Base-by-base conservation (phyloP, 345 rosid genomes). In the Eucalyptus albens region DNA sequence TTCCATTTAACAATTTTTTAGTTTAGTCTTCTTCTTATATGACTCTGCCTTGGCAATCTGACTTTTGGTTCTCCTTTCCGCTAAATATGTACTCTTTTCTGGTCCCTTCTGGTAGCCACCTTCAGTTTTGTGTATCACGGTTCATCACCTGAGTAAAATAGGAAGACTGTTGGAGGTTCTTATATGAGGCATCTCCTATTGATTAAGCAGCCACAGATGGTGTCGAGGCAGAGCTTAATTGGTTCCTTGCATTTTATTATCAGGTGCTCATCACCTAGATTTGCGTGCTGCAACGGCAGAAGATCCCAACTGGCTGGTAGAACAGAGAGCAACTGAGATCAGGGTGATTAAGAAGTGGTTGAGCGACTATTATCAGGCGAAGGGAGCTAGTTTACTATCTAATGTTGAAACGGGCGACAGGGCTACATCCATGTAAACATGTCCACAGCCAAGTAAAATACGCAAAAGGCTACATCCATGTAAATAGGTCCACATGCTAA, bases 211-310 rank as follows among this genome's bases (percentile, higher is more conserved):
- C 45, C 27, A 6, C 45, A 11, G 45, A 72, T 72, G 83, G 22
- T 2, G 27, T 72, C 22, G 15, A 72, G 45, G 27, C 83, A 72
- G 83, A 72, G 83, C 19, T 72, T 72, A 72, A 72, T 72, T 72
- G 27, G 14, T 72, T 37, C 83, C 45, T 10, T 37, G 83, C 88
- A 72, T 72, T 21, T 37, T 72, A 21, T 26, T 89, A 24, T 88
- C 91, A 97, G 99, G 99, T 88, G 98, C 96, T 51, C 99, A 97
- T 93, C 99, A 97, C 91, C 91, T 94, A 86, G 97, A 97, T 92
- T 92, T 96, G 94, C 97, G 98, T 55, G 91, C 96, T n/a, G 91
- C 99, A 31, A 95, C 92, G 5, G 87, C 92, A 1, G 95, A 94
- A 33, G 99, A 97, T 91, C 99, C 98, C 12, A 92, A 93, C 82